Percentiles rank a stretch among this genome's conserved stretches.
These are phyloP conservation scores for Pharus latifolius DNA, from an alignment of 176 grass and related monocot species.

Conservation along the genomic window DNA sequence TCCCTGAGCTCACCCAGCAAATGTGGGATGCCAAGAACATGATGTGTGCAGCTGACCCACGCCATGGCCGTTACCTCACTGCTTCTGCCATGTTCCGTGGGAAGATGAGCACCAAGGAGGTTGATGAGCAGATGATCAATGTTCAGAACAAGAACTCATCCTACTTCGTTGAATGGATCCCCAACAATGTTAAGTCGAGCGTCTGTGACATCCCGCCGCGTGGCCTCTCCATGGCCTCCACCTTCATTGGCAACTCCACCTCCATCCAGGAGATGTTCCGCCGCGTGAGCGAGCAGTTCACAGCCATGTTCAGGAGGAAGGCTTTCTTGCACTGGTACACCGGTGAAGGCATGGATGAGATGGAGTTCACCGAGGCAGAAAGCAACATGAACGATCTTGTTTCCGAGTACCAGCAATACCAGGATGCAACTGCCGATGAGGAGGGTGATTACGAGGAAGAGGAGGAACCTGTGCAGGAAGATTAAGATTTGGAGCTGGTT, in stretches of 20 bases:
- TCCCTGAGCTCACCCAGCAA: conserved; percentile 67
- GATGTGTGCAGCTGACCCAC: conserved; percentile 66
- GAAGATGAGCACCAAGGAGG: conserved; percentile 92
- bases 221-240: conserved; percentile 58
- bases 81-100: conserved; percentile 74
- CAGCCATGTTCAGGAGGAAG: conserved; percentile 85
- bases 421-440: conserved; percentile 30
- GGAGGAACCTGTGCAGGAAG: conserved; percentile 1
- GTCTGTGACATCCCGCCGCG: conserved; percentile 65
- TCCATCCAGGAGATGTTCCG: conserved; percentile 83
- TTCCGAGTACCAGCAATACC: conserved; percentile 50
- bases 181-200: conserved; percentile 63
- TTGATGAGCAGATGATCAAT: conserved; percentile 74
- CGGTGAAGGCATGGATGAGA: too few species aligned
- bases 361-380: too few species aligned
- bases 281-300: conserved; percentile 71
- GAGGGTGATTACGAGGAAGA: conserved; percentile 27
- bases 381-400: conserved; percentile 54
- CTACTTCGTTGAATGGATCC: conserved; percentile 83
- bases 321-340: conserved; percentile 93
- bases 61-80: conserved; percentile 65
- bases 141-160: conserved; percentile 85
- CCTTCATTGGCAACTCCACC: conserved; percentile 70
- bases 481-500: background rate
- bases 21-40: conserved; percentile 90